Conservation (phyloP, 1,284 basidiomycete species). For the Papiliotrema terrestris region DNA sequence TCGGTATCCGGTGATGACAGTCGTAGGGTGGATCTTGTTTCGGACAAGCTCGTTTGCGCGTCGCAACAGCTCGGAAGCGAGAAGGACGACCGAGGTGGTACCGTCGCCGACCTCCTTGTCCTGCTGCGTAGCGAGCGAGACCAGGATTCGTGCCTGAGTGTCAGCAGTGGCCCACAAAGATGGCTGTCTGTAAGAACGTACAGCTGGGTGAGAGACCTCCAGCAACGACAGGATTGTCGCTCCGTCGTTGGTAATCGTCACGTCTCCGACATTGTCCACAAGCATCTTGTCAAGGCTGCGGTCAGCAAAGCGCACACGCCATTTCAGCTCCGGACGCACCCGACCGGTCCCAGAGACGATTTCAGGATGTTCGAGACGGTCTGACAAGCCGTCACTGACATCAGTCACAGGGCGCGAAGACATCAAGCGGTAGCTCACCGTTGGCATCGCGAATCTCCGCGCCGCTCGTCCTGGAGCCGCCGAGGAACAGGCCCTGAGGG, state of each 20-base stretch:
- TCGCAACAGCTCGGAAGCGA: slow-evolving; percentile 91
- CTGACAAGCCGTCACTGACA: slow-evolving; percentile 84
- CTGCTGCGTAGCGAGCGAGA: slow-evolving; percentile 97
- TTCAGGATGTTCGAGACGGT: slow-evolving; percentile 97
- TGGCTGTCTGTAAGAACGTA: slow-evolving; percentile 24
- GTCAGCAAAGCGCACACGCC: background rate
- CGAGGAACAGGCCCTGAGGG: slow-evolving; percentile 74
- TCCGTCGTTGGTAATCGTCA: slow-evolving; percentile 99
- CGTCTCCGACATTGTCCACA: slow-evolving; percentile 98
- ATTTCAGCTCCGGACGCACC: slow-evolving; percentile 24
- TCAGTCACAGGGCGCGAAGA: too few relatives aligned
- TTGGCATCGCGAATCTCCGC: slow-evolving; percentile 97
- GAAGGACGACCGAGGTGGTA: slow-evolving; percentile 96
- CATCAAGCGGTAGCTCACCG: slow-evolving; percentile 55
- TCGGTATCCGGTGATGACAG: slow-evolving; percentile 17
- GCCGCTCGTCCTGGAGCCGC: slow-evolving; percentile 88
- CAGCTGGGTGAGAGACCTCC: slow-evolving; percentile 90
- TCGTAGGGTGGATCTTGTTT: slow-evolving; percentile 95
- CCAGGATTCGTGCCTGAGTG: slow-evolving; percentile 73
- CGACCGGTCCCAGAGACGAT: slow-evolving; percentile 91
- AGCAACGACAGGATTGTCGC: slow-evolving; percentile 94
- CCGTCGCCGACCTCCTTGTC: slow-evolving; percentile 99
- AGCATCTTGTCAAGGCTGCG: slow-evolving; percentile 91
- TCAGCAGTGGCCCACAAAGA: slow-evolving; percentile 13
- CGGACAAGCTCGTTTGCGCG: slow-evolving; percentile 98